Conservation (phyloP, 2,329 filamentous ascomycete genomes). For the Acrocalymma vagum region DNA sequence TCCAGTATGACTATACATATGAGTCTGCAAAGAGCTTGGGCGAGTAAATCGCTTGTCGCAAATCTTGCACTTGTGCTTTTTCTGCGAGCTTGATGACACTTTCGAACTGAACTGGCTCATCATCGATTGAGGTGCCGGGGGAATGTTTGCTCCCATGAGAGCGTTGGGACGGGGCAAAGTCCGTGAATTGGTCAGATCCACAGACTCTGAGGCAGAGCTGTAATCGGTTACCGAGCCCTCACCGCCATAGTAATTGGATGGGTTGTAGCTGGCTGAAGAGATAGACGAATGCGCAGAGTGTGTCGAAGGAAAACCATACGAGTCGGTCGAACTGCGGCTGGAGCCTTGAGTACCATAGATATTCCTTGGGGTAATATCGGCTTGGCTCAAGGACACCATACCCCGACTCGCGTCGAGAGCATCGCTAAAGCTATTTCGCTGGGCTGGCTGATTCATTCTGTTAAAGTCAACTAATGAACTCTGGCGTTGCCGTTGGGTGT, state of each 20-base stretch:
- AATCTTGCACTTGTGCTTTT: slow-evolving; percentile 99
- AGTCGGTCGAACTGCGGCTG: slow-evolving; percentile 78
- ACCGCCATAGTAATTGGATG: slow-evolving; percentile 80
- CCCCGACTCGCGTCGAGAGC: slow-evolving; percentile 91
- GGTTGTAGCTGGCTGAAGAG: slow-evolving; percentile 81
- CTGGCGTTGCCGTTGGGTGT: slow-evolving; percentile 61
- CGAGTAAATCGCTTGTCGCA: slow-evolving; percentile 98
- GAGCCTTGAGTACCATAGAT: slow-evolving; percentile 76
- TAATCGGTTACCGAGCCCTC: slow-evolving; percentile 91
- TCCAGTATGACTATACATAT: slow-evolving; percentile 98
- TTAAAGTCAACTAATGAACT: slow-evolving; percentile 72
- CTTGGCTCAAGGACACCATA: slow-evolving; percentile 93
- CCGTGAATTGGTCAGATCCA: slow-evolving; percentile 80
- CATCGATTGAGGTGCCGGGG: slow-evolving; percentile 92
- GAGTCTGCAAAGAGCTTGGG: slow-evolving; percentile 92
- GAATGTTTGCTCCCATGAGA: slow-evolving; percentile 67
- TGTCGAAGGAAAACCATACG: slow-evolving; percentile 88
- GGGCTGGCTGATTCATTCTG: slow-evolving; percentile 67
- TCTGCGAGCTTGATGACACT: slow-evolving; percentile 92
- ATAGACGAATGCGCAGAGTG: slow-evolving; percentile 91
- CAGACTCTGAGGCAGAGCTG: slow-evolving; percentile 86
- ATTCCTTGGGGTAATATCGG: slow-evolving; percentile 82
- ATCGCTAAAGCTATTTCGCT: slow-evolving; percentile 79
- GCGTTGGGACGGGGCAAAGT: slow-evolving; percentile 83
- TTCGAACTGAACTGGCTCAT: slow-evolving; percentile 99